These are phyloP conservation scores for Hydnomerulius pinastri DNA, from an alignment of 768 basidiomycete species.

Conservation along the genomic window DNA sequence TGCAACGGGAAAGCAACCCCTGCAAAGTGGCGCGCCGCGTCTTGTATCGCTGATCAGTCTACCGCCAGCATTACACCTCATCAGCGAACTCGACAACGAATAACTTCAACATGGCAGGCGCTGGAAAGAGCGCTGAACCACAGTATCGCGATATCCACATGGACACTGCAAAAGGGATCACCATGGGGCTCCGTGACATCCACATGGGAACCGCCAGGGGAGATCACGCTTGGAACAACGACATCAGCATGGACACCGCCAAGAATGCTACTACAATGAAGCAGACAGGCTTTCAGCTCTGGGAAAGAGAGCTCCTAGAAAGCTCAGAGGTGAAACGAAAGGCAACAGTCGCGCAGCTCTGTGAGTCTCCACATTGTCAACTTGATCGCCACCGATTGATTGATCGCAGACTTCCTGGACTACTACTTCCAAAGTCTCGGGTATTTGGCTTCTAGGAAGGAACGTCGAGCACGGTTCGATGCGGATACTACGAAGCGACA, in stretches of 20 bases:
- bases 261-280: conserved; percentile 50
- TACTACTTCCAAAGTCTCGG: conserved; percentile 97
- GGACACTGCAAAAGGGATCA: conserved; percentile 73
- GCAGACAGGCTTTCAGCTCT: conserved; percentile 56
- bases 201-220: conserved; percentile 68
- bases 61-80: not conserved
- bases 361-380: conserved; percentile 46
- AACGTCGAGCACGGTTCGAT: conserved; percentile 82
- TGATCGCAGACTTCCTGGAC: conserved; percentile 81
- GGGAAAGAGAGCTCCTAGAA: conserved; percentile 86
- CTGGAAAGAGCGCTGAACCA: conserved; percentile 16
- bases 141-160: conserved; percentile 66
- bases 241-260: conserved; percentile 64
- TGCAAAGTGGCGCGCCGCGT: too few species aligned
- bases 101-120: conserved; percentile 13
- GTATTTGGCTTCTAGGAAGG: conserved; percentile 84
- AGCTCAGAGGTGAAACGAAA: conserved; percentile 91
- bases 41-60: not conserved
- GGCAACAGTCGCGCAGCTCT: conserved; percentile 95
- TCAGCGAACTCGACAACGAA: not conserved
- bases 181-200: conserved; percentile 48
- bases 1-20: too few species aligned
- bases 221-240: conserved; percentile 43
- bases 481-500: conserved; percentile 73
- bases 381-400: conserved; percentile 13